Conservation (phyloP, 352 stramenopile species). For the Hyaloperonospora arabidopsidis region DNA sequence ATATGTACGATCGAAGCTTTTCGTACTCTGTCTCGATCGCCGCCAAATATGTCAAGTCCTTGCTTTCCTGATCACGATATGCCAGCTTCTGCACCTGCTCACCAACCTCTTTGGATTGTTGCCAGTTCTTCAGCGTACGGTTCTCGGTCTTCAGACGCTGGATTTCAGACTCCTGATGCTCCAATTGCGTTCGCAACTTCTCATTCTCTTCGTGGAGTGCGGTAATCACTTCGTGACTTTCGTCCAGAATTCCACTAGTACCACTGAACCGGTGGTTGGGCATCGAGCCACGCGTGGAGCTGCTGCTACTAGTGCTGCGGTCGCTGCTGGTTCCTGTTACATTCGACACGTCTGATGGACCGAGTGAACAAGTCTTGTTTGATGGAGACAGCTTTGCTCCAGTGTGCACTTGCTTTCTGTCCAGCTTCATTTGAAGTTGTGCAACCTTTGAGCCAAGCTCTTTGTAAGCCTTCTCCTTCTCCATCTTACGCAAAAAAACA, state of each 20-base stretch:
- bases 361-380: constrained; percentile 23
- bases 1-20: constrained; percentile 72
- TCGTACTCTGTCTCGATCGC: constrained; percentile 80
- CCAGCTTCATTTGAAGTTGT: constrained; percentile 59
- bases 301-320: constrained; percentile 18
- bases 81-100: constrained; percentile 84
- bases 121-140: constrained; percentile 72
- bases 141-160: constrained; percentile 74
- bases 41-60: constrained; percentile 75
- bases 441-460: constrained; percentile 64
- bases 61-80: constrained; percentile 77
- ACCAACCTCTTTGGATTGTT: constrained; percentile 81
- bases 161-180: constrained; percentile 67
- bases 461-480: constrained; percentile 76
- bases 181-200: constrained; percentile 59
- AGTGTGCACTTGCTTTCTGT: constrained; percentile 44
- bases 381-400: constrained; percentile 40
- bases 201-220: constrained; percentile 80
- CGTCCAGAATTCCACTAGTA: constrained; percentile 72
- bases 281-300: constrained; percentile 45
- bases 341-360: constrained; percentile 21
- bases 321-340: constrained; percentile 14
- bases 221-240: constrained; percentile 83
- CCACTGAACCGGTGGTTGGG: constrained; percentile 49
- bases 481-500: constrained; percentile 73